Base-by-base conservation (phyloP, 148 eudicot species). In the Dysphania ambrosioides region DNA sequence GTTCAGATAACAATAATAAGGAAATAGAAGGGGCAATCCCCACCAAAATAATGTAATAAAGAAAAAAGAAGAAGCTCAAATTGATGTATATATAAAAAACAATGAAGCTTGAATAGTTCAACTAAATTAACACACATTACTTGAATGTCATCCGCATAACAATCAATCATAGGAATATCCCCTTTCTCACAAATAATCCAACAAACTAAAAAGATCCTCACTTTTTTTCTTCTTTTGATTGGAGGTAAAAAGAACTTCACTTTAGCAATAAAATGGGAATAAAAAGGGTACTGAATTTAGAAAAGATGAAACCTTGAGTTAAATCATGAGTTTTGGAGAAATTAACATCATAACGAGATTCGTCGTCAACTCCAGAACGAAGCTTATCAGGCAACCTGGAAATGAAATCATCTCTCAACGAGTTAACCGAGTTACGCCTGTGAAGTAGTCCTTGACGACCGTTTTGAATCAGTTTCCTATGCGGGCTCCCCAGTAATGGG, bases 321-420 rank as follows among this genome's bases (percentile, higher is more conserved):
- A 90, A 72, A 72, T 36, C 72, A 40, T 83, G 56, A 61, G 78
- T 65, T 44, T 79, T 74, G 19, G 93, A 85, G 73, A 90, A 70
- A 78, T 83, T 81, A 77, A 81, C 21, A 35, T 76, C 75, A 73
- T 81, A 77, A 18, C 84, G 77, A 8, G 81, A 78, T 66, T 91
- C 96, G 8, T 74, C 66, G 78, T 90, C 93, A 75, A 90, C 40
- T 3, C 79, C 88, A 73, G 83, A 53, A 15, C 88, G 87, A 70
- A 94, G 84, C 66, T 90, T 90, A 11, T 85, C 88, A 0, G 97
- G 97, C 75, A 91, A 80, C 59, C 85, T 79, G 0, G 93, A 32
- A 11, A 90, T 58, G 79, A 94, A 91, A 1, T 90, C 93, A 51
- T 38, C 78, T 13, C 87, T 83, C 23, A 94, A 75, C 8, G 96